phyloP scores from a whole-genome alignment of 2,329 filamentous ascomycete species.

The Penicillium vulpinum region DNA sequence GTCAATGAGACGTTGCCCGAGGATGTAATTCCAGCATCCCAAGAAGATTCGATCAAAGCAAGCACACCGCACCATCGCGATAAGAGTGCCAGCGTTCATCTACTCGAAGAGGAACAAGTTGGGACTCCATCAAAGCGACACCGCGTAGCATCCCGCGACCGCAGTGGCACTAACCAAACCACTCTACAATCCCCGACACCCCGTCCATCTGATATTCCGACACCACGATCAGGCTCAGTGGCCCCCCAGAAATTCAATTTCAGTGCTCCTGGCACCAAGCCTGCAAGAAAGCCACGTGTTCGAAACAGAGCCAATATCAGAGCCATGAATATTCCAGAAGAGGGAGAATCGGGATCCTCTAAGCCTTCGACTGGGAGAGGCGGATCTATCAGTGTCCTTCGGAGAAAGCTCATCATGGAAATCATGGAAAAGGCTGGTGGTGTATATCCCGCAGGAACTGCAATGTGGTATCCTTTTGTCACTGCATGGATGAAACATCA shows the following conservation, averaged over 20 bases:
- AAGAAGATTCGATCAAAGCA: background rate
- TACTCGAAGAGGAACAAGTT: slow-evolving; percentile 2
- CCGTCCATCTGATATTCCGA: background rate
- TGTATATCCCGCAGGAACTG: slow-evolving; percentile 56
- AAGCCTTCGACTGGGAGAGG: slow-evolving; percentile 28
- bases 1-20: background rate
- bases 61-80: background rate
- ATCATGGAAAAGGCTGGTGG: slow-evolving; percentile 57
- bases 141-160: slow-evolving; percentile 1
- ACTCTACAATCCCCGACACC: background rate
- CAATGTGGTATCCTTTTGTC: slow-evolving; percentile 57
- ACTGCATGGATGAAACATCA: slow-evolving; percentile 53
- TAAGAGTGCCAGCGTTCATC: slow-evolving; percentile 9
- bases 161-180: background rate
- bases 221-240: background rate
- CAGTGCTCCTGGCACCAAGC: background rate
- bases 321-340: background rate
- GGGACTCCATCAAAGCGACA: slow-evolving; percentile 17
- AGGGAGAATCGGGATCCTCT: background rate
- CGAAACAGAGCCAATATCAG: background rate
- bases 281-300: background rate
- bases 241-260: background rate
- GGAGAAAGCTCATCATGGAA: slow-evolving; percentile 55
- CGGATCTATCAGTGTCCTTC: slow-evolving; percentile 48
- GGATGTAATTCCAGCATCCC: background rate